Evolutionary conservation across 2,329 filamentous ascomycete species (phyloP).

Genomic region (Clarireedia monteithiana): DNA sequence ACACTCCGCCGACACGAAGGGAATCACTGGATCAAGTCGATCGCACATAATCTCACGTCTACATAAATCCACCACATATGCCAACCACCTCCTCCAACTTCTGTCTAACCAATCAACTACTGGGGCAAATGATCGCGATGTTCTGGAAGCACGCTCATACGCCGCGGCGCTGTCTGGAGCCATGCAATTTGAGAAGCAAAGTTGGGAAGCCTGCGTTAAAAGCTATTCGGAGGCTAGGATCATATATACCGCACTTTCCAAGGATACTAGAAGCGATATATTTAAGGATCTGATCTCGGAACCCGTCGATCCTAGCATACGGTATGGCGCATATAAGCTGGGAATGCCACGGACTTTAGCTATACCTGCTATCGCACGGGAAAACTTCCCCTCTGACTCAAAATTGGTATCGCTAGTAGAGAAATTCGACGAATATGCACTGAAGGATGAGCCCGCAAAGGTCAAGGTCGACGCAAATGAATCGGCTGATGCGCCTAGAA

Average conservation of each 20-base stretch:
- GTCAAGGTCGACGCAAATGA: constrained; percentile 42
- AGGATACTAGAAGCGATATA: constrained; percentile 61
- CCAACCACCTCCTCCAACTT: constrained; percentile 57
- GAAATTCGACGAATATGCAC: constrained; percentile 58
- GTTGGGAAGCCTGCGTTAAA: constrained; percentile 71
- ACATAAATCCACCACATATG: constrained; percentile 67
- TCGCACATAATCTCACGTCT: constrained; percentile 85
- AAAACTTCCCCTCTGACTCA: constrained; percentile 65
- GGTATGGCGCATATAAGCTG: constrained; percentile 89
- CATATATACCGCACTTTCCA: constrained; percentile 71
- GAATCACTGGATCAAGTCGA: constrained; percentile 69
- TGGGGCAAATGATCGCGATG: constrained; percentile 59
- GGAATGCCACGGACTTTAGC: constrained; percentile 80
- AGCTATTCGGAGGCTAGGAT: constrained; percentile 71
- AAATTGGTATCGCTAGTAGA: constrained; percentile 60
- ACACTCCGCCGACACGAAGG: constrained; percentile 71
- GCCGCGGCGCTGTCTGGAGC: constrained; percentile 67
- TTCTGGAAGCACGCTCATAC: constrained; percentile 84
- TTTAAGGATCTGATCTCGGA: constrained; percentile 81
- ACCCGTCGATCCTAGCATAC: constrained; percentile 86
- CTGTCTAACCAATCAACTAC: constrained; percentile 56
- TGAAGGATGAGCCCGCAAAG: constrained; percentile 48
- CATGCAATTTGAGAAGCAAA: constrained; percentile 77
- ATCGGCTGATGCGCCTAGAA: constrained; percentile 56
- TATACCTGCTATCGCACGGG: constrained; percentile 68